Evolutionary conservation across 495 filamentous ascomycete genomes (phyloP).

Genomic region (Aspergillus sclerotiicarbonarius): DNA sequence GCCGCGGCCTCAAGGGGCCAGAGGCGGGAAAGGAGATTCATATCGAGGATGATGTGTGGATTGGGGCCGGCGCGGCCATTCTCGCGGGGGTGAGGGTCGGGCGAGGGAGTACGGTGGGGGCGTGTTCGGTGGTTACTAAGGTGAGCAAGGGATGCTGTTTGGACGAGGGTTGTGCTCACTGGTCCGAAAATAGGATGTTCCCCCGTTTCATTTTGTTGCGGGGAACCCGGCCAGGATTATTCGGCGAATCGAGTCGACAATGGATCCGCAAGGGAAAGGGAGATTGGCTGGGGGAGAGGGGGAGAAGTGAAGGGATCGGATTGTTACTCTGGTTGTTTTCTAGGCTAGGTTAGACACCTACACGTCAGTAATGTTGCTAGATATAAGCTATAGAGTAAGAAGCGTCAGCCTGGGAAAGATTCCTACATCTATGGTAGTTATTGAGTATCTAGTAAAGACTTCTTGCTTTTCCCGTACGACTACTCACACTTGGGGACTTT

Average conservation of each 20-base stretch:
- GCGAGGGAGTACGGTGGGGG: background rate
- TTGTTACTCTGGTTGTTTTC: no score
- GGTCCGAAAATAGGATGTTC: background rate
- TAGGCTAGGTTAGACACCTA: no score
- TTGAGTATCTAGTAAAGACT: no score
- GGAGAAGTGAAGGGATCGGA: background rate
- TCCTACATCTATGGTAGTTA: no score
- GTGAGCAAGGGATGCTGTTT: background rate
- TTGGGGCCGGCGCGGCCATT: background rate
- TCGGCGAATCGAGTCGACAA: background rate
- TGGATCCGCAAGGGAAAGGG: background rate
- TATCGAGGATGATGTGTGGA: background rate
- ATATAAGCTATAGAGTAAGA: no score
- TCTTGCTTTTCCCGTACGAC: no score
- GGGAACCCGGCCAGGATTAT: background rate
- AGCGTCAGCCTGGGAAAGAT: no score
- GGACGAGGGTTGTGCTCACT: no score
- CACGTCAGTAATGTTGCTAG: no score
- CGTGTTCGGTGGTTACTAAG: background rate
- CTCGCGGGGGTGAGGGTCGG: background rate
- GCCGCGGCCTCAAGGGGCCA: background rate
- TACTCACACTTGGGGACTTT: no score
- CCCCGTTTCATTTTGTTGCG: background rate
- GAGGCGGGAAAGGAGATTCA: background rate
- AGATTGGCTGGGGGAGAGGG: background rate